Evolutionary conservation across 2,329 filamentous ascomycete genomes (phyloP).

Genomic region (Aspergillus ochraceoroseus): DNA sequence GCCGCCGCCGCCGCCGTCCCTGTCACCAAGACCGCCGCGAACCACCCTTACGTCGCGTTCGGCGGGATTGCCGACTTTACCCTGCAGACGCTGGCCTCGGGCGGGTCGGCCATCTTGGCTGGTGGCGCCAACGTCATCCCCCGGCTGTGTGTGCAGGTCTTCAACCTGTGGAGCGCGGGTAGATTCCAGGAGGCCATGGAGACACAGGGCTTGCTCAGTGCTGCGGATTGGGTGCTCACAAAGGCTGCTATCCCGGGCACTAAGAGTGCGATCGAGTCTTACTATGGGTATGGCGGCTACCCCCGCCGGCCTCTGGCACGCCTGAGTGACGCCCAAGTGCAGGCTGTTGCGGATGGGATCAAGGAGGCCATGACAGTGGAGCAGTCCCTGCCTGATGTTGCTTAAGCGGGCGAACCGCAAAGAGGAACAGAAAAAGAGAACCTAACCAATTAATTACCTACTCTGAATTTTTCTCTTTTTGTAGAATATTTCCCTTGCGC

Average conservation of each 20-base stretch:
- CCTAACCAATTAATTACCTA: too few species aligned
- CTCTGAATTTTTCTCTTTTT: background rate
- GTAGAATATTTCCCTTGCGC: background rate
- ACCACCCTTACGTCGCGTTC: conserved; percentile 69
- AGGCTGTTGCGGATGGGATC: conserved; percentile 33
- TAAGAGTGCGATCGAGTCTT: conserved; percentile 75
- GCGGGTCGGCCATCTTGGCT: conserved; percentile 79
- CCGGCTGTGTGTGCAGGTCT: conserved; percentile 74
- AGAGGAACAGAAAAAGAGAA: too few species aligned
- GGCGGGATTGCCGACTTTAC: conserved; percentile 87
- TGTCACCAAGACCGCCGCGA: conserved; percentile 29
- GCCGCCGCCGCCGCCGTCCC: conserved; percentile 21
- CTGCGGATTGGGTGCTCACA: conserved; percentile 78
- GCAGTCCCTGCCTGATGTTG: conserved; percentile 34
- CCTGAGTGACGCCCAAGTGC: conserved; percentile 29
- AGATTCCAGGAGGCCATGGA: conserved; percentile 70
- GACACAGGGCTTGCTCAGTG: conserved; percentile 69
- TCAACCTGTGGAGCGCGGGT: conserved; percentile 70
- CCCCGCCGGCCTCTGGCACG: conserved; percentile 58
- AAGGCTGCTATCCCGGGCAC: conserved; percentile 80
- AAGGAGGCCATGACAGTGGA: conserved; percentile 37
- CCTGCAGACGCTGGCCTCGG: conserved; percentile 72
- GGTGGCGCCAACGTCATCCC: conserved; percentile 84
- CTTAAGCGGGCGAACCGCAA: too few species aligned
- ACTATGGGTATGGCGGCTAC: conserved; percentile 77